A percentile compares a stretch with the other conserved stretches of the same genome.
phyloP scores from a whole-genome alignment of 1,139 yeast species.

The Saccharomyces hybrid region DNA sequence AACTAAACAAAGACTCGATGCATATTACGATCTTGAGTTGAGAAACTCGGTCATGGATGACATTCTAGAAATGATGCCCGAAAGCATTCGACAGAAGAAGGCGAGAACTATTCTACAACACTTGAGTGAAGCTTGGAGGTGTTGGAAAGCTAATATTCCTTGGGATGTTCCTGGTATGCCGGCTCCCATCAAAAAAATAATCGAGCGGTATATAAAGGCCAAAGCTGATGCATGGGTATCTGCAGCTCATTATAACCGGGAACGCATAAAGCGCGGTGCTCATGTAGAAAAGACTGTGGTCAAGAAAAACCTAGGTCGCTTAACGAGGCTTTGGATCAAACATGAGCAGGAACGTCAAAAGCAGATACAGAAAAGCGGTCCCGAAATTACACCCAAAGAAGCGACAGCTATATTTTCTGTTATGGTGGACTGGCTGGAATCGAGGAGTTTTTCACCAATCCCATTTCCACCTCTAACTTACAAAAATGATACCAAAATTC shows the following conservation, averaged over 20 bases:
- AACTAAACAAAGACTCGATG: constrained; percentile 91
- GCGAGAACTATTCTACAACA: constrained; percentile 87
- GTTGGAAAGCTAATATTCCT: constrained; percentile 98
- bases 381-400: constrained; percentile 76
- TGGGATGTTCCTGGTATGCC: constrained; percentile 98
- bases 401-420: constrained; percentile 82
- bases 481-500: constrained; percentile 85
- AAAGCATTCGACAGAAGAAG: constrained; percentile 80
- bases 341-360: constrained; percentile 86
- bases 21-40: constrained; percentile 86
- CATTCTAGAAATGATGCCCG: constrained; percentile 94
- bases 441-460: constrained; percentile 74
- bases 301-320: constrained; percentile 81
- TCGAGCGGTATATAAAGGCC: constrained; percentile 82
- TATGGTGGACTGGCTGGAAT: constrained; percentile 90
- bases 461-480: constrained; percentile 91
- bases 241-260: constrained; percentile 88
- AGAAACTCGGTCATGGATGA: constrained; percentile 95
- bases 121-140: constrained; percentile 96
- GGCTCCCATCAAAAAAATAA: constrained; percentile 76
- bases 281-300: constrained; percentile 92
- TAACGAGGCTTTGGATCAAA: constrained; percentile 87
- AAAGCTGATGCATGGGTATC: constrained; percentile 97
- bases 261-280: constrained; percentile 76
- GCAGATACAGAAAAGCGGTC: constrained; percentile 77